phyloP scores from a whole-genome alignment of 208 protist genomes.

The Endotrypanum monterogeii region DNA sequence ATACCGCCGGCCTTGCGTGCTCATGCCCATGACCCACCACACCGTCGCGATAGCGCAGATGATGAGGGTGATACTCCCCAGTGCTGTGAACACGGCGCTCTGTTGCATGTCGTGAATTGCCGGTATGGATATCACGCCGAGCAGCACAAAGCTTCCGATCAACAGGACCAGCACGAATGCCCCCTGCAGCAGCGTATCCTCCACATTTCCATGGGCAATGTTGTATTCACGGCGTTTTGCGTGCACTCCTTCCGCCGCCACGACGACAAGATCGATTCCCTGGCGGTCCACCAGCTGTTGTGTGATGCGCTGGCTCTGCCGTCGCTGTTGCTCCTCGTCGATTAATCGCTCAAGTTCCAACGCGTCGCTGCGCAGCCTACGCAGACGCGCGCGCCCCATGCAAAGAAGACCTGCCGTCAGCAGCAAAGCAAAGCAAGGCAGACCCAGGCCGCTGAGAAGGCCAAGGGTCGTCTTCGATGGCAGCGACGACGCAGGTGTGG shows the following conservation, averaged over 20 bases:
- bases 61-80: conserved; percentile 32
- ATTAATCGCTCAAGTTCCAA: conserved; percentile 15
- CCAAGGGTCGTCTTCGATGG: conserved; percentile 12
- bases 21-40: conserved; percentile 49
- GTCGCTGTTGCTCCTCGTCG: conserved; percentile 25
- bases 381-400: conserved; percentile 14
- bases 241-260: conserved; percentile 42
- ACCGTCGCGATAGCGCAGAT: conserved; percentile 18
- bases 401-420: conserved; percentile 27
- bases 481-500: conserved; percentile 13
- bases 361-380: conserved; percentile 26
- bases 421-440: conserved; percentile 33
- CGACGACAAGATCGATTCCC: conserved; percentile 37
- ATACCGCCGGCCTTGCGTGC: conserved; percentile 35
- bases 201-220: conserved; percentile 26
- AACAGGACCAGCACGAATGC: conserved; percentile 39
- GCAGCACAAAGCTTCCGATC: conserved; percentile 36
- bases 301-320: conserved; percentile 26
- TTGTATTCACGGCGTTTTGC: conserved; percentile 18
- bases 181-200: conserved; percentile 25
- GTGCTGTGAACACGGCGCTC: conserved; percentile 31
- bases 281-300: conserved; percentile 54
- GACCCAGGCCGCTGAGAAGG: conserved; percentile 31
- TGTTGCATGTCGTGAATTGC: conserved; percentile 37
- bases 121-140: conserved; percentile 30